These are phyloP conservation scores for Pichia sp. DNA, from an alignment of 1,139 yeast genomes.

Conservation along the genomic window DNA sequence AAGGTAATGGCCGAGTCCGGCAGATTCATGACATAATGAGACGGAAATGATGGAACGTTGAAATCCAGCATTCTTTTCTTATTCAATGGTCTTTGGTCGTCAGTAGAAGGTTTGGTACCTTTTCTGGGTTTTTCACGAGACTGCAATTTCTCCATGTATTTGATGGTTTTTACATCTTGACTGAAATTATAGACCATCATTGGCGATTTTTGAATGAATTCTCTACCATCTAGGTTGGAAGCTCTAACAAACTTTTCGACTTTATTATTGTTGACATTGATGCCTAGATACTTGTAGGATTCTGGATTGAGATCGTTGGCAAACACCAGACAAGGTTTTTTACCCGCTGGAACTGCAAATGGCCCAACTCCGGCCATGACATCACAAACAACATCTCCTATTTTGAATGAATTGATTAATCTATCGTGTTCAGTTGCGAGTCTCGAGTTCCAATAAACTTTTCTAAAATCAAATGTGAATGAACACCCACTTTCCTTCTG, in stretches of 20 bases:
- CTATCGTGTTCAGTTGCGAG: conserved; percentile 91
- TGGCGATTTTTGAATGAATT: conserved; percentile 61
- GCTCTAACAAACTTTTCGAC: conserved; percentile 53
- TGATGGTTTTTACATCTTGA: conserved; percentile 7
- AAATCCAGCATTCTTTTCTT: conserved; percentile 23
- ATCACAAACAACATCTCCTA: conserved; percentile 73
- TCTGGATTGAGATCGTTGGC: conserved; percentile 95
- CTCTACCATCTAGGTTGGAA: conserved; percentile 74
- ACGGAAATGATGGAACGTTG: conserved; percentile 50
- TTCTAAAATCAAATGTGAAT: conserved; percentile 81
- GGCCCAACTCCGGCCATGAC: conserved; percentile 99
- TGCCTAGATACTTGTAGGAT: conserved; percentile 58
- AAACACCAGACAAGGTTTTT: conserved; percentile 66
- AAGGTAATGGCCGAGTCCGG: conserved; percentile 93
- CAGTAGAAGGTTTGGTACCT: not conserved
- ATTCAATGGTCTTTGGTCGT: conserved; percentile 9
- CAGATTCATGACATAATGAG: conserved; percentile 88
- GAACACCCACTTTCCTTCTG: conserved; percentile 85
- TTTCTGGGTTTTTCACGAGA: conserved; percentile 20
- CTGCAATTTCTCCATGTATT: conserved; percentile 16
- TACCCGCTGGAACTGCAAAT: conserved; percentile 93
- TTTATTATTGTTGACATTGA: conserved; percentile 60
- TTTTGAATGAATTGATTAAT: conserved; percentile 51
- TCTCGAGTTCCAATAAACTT: conserved; percentile 97
- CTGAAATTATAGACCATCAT: conserved; percentile 21